Base-by-base conservation (phyloP, 345 rosid species). In the Luvunga scandens region DNA sequence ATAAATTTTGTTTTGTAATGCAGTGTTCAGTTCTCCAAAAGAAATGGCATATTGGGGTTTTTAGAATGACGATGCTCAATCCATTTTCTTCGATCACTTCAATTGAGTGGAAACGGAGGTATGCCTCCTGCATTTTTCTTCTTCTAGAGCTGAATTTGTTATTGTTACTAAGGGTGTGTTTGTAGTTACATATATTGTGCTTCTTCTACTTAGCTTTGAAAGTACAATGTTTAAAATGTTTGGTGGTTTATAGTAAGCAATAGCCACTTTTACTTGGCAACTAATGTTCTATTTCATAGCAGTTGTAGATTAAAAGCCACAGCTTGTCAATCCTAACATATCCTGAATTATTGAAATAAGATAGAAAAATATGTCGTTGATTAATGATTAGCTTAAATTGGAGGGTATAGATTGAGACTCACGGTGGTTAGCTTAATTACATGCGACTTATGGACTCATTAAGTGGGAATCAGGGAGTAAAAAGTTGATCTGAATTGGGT, bases 51-150 rank as follows among this genome's bases (percentile, higher is more conserved):
- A 25, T 75, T 71, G 74, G 83, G 78, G 66, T 56, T 75, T 71
- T 80, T 50, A 24, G 63, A 45, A 55, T 74, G 71, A 34, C 72
- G 48, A 79, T 81, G 67, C 36, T 81, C 48, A 81, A 14, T 36
- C 78, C 70, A 24, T 4, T 71, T 62, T 59, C 83, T 64, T 67
- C 78, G 30, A 45, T 68, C 28, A 48, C 69, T 77, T 73, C 39
- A 34, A 64, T 62, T 34, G 53, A 84, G 74, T 73, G 69, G 78
- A 84, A 75, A 62, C 80, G 75, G 76, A 83, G 88, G 91, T 84
- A 77, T 34, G 68, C 4, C 31, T 22, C n/a, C 7, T 25, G 14
- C 38, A 50, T 25, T 69, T 7, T 65, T 31, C 9, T 50, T 50
- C 48, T 39, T 10, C 13, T 0, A 0, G 48, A 42, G 48, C 48